Conservation (phyloP, 495 filamentous ascomycete genomes). For the Tuber microsphaerosporum region DNA sequence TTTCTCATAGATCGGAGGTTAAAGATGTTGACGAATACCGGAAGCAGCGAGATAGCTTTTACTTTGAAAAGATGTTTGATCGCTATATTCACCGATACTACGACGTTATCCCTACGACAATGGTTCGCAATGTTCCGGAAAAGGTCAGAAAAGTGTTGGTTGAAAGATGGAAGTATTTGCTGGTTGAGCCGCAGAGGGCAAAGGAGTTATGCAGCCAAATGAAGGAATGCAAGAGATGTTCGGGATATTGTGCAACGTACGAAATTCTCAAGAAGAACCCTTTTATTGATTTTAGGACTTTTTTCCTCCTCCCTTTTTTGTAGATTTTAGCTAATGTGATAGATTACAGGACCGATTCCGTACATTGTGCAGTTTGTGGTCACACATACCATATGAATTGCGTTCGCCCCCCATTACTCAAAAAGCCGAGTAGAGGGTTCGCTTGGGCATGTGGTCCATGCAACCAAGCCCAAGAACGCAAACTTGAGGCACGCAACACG, state of each 20-base stretch:
- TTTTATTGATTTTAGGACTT: background rate
- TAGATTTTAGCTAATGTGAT: conserved; percentile 67
- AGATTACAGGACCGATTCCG: conserved; percentile 74
- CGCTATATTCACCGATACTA: conserved; percentile 96
- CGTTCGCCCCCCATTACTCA: conserved; percentile 82
- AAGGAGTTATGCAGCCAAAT: conserved; percentile 96
- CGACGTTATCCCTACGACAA: conserved; percentile 83
- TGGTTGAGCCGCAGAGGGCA: conserved; percentile 80
- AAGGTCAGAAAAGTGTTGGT: conserved; percentile 91
- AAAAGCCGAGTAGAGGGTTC: conserved; percentile 96
- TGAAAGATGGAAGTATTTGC: conserved; percentile 89
- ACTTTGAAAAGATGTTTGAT: conserved; percentile 96
- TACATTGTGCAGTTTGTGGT: conserved; percentile 90
- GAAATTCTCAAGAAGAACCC: conserved; percentile 36
- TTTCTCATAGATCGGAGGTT: conserved; percentile 81
- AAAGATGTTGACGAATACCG: conserved; percentile 74
- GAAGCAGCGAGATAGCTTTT: conserved; percentile 76
- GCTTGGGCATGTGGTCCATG: conserved; percentile 96
- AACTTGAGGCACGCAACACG: conserved; percentile 83
- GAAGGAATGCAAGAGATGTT: conserved; percentile 91
- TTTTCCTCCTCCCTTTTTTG: background rate
- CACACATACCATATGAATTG: conserved; percentile 98
- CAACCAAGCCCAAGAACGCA: conserved; percentile 85
- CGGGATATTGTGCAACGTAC: conserved; percentile 79
- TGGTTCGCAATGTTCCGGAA: conserved; percentile 91